phyloP scores from a whole-genome alignment of 2,329 filamentous ascomycete species.

The Aspergillus fumigatus region DNA sequence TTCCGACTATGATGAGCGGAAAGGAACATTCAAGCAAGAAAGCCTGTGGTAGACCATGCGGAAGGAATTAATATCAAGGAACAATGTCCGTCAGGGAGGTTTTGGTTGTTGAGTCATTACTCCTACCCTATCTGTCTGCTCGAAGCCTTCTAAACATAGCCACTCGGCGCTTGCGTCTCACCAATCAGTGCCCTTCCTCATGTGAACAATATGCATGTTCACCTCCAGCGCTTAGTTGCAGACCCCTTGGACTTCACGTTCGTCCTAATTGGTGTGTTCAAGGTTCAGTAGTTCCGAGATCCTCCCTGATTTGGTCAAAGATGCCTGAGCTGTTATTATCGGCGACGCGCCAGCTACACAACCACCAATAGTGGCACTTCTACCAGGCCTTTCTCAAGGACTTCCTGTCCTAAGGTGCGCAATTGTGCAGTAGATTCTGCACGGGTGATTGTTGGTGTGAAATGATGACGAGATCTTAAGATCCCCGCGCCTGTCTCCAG shows the following conservation, averaged over 20 bases:
- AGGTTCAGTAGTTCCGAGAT: not conserved
- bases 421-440: conserved; percentile 32
- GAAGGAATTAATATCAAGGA: not conserved
- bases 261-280: conserved; percentile 14
- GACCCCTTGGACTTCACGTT: not conserved
- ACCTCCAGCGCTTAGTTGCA: conserved; percentile 21
- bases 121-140: not conserved
- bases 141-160: conserved; percentile 27
- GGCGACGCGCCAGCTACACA: conserved; percentile 15
- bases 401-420: conserved; percentile 21
- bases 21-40: not conserved
- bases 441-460: conserved; percentile 12
- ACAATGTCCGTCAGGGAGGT: not conserved
- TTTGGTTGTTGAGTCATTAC: not conserved
- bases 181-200: conserved; percentile 20
- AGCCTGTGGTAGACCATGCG: not conserved
- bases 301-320: not conserved
- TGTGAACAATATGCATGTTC: conserved; percentile 6
- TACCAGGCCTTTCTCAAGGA: conserved; percentile 6
- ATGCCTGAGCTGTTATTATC: not conserved
- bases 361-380: conserved; percentile 15
- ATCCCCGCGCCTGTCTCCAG: conserved; percentile 10
- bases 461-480: conserved; percentile 8
- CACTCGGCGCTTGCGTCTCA: conserved; percentile 22
- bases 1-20: not conserved